Evolutionary conservation across 2,329 filamentous ascomycete species (phyloP).

Genomic region (Aureobasidium zeae): DNA sequence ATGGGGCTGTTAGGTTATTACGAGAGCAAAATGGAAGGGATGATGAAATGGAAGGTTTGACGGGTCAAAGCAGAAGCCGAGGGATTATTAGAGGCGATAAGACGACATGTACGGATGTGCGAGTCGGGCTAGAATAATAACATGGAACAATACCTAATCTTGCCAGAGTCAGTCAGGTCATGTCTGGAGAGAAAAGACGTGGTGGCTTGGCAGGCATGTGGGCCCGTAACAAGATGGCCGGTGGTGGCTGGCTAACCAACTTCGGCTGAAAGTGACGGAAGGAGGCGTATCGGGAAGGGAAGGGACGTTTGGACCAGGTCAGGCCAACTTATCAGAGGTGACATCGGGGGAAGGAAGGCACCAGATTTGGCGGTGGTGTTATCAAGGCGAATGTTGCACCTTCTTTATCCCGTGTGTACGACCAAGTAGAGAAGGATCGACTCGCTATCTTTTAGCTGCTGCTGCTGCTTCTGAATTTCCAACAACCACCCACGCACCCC

Average conservation of each 20-base stretch:
- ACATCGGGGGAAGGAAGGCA: neutral
- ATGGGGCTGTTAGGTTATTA: constrained; percentile 6
- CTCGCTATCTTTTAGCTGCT: too few species aligned
- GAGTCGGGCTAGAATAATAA: neutral
- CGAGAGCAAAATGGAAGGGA: constrained; percentile 10
- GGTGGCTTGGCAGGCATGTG: neutral
- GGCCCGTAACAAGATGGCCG: too few species aligned
- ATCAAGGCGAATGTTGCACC: neutral
- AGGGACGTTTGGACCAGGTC: too few species aligned
- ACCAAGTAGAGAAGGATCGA: too few species aligned
- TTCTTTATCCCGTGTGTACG: constrained; percentile 1
- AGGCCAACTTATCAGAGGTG: too few species aligned
- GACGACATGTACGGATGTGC: neutral
- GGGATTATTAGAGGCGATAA: neutral
- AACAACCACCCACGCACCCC: constrained; percentile 2
- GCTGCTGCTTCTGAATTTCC: neutral
- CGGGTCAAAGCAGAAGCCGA: constrained; percentile 1
- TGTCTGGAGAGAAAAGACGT: constrained; percentile 1
- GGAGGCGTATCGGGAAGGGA: too few species aligned
- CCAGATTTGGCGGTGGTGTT: neutral
- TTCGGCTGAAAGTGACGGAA: too few species aligned
- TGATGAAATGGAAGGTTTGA: constrained; percentile 5
- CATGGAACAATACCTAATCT: too few species aligned
- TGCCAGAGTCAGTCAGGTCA: constrained; percentile 4
- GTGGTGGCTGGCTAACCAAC: too few species aligned